phyloP scores from a whole-genome alignment of 2,329 filamentous ascomycete genomes.

The Ascocoryne sarcoides region DNA sequence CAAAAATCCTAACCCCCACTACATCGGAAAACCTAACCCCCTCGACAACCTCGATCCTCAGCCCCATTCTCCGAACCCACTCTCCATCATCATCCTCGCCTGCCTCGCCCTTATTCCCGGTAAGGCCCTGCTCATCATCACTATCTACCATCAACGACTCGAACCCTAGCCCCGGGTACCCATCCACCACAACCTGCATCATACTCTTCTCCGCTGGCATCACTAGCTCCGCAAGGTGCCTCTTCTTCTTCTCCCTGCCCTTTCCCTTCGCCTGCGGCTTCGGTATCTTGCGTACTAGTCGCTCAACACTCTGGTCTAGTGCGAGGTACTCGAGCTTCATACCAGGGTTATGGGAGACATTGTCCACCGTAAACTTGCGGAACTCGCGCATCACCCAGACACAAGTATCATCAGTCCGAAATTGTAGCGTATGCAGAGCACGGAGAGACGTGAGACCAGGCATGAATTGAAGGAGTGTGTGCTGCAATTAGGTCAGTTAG shows the following conservation, averaged over 20 bases:
- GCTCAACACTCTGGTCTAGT: conserved; percentile 41
- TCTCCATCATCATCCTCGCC: conserved; percentile 27
- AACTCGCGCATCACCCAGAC: conserved; percentile 48
- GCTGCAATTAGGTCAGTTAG: conserved; percentile 32
- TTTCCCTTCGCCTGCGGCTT: conserved; percentile 24
- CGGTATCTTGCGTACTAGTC: conserved; percentile 33
- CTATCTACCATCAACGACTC: conserved; percentile 2
- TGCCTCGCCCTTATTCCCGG: conserved; percentile 4
- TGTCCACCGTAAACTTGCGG: conserved; percentile 50
- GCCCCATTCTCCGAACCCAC: conserved; percentile 16
- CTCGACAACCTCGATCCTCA: conserved; percentile 34
- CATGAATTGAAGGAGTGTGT: conserved; percentile 48
- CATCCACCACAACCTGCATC: not conserved
- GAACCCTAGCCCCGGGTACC: not conserved
- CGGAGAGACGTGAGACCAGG: conserved; percentile 39
- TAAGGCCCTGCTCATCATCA: conserved; percentile 22
- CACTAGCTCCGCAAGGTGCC: not conserved
- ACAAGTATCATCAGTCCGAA: conserved; percentile 48
- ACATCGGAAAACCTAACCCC: conserved; percentile 37
- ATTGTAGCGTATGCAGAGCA: conserved; percentile 46
- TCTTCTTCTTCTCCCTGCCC: conserved; percentile 30
- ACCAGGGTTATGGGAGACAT: conserved; percentile 44
- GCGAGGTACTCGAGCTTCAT: conserved; percentile 51
- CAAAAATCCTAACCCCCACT: conserved; percentile 45
- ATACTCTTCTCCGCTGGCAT: not conserved